These are phyloP conservation scores for Colletotrichum limetticola DNA, from an alignment of 2,329 filamentous ascomycete species.

Conservation along the genomic window DNA sequence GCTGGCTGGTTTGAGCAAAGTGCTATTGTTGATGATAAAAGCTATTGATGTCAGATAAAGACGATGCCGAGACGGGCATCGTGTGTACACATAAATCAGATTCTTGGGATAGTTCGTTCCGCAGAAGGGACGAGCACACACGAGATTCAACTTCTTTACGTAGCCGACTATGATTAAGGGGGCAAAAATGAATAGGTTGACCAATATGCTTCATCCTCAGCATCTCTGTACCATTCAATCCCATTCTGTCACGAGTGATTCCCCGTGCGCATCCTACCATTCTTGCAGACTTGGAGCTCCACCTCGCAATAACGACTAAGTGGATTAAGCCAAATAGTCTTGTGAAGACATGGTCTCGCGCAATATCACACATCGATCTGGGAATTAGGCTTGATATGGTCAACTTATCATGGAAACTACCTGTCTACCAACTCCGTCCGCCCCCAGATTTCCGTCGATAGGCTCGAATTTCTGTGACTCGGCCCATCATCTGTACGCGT, in stretches of 20 bases:
- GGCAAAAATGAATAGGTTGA: not conserved
- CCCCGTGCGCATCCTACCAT: not conserved
- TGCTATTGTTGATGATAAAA: not conserved
- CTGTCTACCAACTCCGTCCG: slow-evolving; percentile 37
- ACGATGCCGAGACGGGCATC: not conserved
- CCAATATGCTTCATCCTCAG: not conserved
- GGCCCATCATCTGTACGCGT: slow-evolving; percentile 26
- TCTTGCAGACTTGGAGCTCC: not conserved
- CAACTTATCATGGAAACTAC: slow-evolving; percentile 32
- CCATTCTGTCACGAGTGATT: not conserved
- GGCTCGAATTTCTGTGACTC: slow-evolving; percentile 18
- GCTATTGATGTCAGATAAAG: not conserved
- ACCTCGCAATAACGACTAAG: not conserved
- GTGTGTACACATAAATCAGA: not conserved
- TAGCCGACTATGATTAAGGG: not conserved
- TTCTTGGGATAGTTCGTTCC: not conserved
- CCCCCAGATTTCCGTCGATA: slow-evolving; percentile 23
- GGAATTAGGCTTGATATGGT: not conserved
- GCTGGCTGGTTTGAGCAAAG: not conserved
- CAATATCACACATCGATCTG: not conserved
- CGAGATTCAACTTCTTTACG: not conserved
- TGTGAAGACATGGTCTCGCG: not conserved
- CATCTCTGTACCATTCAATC: not conserved
- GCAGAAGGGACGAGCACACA: not conserved
- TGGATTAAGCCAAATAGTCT: not conserved